Conservation (phyloP, 1,284 basidiomycete species). For the Porogramme epimiltina region DNA sequence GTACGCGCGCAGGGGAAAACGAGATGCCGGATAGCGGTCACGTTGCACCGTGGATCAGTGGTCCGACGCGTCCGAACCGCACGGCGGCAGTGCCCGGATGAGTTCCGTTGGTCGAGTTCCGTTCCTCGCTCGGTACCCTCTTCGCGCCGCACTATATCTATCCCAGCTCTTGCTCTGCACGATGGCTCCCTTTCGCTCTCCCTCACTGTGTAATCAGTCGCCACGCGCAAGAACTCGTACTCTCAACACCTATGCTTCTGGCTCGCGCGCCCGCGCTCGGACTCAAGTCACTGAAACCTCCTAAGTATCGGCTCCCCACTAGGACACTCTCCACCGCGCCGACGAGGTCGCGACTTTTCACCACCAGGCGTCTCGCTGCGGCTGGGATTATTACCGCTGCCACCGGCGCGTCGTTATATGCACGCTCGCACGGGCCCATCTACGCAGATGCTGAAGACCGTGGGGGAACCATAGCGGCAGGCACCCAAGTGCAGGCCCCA, state of each 20-base stretch:
- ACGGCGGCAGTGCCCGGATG: too few species aligned
- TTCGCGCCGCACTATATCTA: not conserved
- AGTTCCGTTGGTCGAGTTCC: constrained; percentile 1
- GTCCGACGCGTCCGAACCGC: not conserved
- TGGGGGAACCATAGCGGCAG: not conserved
- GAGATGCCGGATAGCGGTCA: too few species aligned
- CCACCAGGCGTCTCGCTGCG: constrained; percentile 5
- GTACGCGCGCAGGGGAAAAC: too few species aligned
- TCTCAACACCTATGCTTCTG: constrained; percentile 6
- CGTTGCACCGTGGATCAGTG: too few species aligned
- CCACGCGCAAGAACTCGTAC: not conserved
- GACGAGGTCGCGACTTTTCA: not conserved
- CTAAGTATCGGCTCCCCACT: not conserved
- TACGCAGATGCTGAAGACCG: constrained; percentile 16
- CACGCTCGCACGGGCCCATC: constrained; percentile 3
- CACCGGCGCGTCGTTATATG: constrained; percentile 13
- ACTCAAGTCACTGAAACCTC: not conserved
- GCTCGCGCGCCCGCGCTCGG: constrained; percentile 1
- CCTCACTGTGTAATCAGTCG: too few species aligned
- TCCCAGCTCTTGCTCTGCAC: not conserved
- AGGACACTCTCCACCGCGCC: constrained; percentile 9
- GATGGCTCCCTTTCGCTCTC: not conserved
- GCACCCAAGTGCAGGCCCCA: constrained; percentile 13
- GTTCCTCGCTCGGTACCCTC: not conserved
- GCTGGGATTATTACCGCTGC: constrained; percentile 12